Percentiles rank a stretch among this genome's conserved stretches.
phyloP scores from a whole-genome alignment of 208 protist genomes.

The Trypanosoma scelopori region DNA sequence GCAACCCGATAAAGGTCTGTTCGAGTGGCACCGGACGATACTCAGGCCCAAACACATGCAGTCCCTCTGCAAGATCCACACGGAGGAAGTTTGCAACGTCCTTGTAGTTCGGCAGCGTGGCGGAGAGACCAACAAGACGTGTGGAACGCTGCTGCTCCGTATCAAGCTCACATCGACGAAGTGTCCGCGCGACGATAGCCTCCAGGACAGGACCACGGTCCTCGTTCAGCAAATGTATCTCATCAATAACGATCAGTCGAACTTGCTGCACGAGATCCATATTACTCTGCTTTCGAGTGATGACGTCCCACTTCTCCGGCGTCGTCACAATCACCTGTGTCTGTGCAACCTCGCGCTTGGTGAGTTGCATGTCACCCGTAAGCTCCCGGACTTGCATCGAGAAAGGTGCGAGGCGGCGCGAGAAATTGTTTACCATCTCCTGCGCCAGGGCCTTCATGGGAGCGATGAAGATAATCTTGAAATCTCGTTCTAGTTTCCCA shows the following conservation, averaged over 20 bases:
- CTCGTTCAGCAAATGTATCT: constrained; percentile 99
- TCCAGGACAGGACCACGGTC: constrained; percentile 98
- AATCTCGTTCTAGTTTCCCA: constrained; percentile 87
- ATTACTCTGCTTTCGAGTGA: constrained; percentile 98
- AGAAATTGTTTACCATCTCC: constrained; percentile 98
- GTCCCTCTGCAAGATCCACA: constrained; percentile 89
- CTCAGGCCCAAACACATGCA: constrained; percentile 95
- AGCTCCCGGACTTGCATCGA: constrained; percentile 95
- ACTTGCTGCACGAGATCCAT: constrained; percentile 87
- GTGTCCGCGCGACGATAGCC: constrained; percentile 96
- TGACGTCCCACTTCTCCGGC: constrained; percentile 99
- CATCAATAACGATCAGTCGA: constrained; percentile 98
- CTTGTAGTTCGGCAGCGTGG: constrained; percentile 99
- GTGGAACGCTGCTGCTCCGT: constrained; percentile 89
- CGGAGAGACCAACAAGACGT: constrained; percentile 96
- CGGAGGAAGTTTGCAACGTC: constrained; percentile 98
- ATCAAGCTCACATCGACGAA: constrained; percentile 92
- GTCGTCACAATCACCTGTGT: constrained; percentile 99
- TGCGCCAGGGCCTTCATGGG: constrained; percentile 99
- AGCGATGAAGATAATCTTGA: constrained; percentile 99
- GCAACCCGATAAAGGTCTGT: constrained; percentile 96
- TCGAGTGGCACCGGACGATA: constrained; percentile 98
- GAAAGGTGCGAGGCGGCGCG: constrained; percentile 84
- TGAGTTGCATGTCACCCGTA: constrained; percentile 99
- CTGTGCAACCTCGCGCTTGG: constrained; percentile 94